These are phyloP conservation scores for Colletotrichum plurivorum DNA, from an alignment of 2,329 filamentous ascomycete genomes.

Conservation along the genomic window DNA sequence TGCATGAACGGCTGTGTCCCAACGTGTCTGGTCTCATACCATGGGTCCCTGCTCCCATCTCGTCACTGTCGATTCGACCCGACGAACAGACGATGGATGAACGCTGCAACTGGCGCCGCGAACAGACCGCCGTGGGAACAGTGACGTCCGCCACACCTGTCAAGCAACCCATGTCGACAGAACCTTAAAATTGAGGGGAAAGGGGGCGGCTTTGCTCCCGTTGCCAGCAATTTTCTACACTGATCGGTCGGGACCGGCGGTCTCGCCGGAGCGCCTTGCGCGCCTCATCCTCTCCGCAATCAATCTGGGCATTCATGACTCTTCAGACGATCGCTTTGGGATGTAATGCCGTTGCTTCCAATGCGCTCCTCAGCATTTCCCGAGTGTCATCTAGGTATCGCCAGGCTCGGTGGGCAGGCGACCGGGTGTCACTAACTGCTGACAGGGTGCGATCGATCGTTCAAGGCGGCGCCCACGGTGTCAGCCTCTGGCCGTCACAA, in stretches of 20 bases:
- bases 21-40: constrained; percentile 15
- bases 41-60: constrained; percentile 9
- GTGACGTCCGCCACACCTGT: constrained; percentile 29
- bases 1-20: constrained; percentile 30
- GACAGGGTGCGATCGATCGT: constrained; percentile 11
- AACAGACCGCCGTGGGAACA: constrained; percentile 30
- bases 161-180: constrained; percentile 34
- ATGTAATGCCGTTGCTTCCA: constrained; percentile 25
- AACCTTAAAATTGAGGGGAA: constrained; percentile 28
- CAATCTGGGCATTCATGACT: neutral
- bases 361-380: constrained; percentile 5
- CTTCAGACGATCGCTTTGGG: constrained; percentile 25
- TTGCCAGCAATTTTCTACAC: constrained; percentile 1
- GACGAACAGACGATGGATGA: constrained; percentile 34
- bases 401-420: constrained; percentile 24
- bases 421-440: constrained; percentile 14
- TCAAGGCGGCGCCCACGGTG: constrained; percentile 9
- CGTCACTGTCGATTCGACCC: constrained; percentile 15
- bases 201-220: constrained; percentile 20
- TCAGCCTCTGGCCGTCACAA: constrained; percentile 30
- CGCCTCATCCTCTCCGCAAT: constrained; percentile 6
- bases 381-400: neutral
- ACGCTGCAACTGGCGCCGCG: constrained; percentile 31
- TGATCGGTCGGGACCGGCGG: neutral
- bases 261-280: constrained; percentile 10